Evolutionary conservation across 192 early-diverging fungal genomes (phyloP), one percentile per base, ranked within the genome.

Genomic region (Obelidium mucronatum): DNA sequence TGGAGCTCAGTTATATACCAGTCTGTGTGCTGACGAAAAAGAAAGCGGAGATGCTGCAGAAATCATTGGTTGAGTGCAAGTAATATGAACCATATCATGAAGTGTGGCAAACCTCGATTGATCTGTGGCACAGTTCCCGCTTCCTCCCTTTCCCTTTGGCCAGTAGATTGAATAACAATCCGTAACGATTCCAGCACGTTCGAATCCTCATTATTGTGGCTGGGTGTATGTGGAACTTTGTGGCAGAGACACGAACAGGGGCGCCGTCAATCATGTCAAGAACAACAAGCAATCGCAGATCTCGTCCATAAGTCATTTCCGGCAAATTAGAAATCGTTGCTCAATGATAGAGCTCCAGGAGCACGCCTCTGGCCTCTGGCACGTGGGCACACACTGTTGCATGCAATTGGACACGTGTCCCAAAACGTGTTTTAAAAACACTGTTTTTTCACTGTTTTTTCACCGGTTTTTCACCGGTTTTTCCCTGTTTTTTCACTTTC

Each of bases 1-100:
- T 31, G 26, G 13, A 60, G 33, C 58, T 60, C 58, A 17, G 19
- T 28, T 33, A 60, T 15, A 60, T 60, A 60, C 58, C 58, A 60
- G 30, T 60, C 58, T 24, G 15, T 17, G 2, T 28, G 58, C 24
- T 31, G 15, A 1, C 30, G n/a, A 24, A 60, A 33, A 17, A 60
- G 26, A 60, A 33, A 15, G 2, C 5, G 58, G 2, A 60, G 26
- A 28, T 60, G 58, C n/a, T n/a, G n/a, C n/a, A n/a, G n/a, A n/a
- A n/a, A n/a, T n/a, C n/a, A n/a, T n/a, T n/a, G n/a, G n/a, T n/a
- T n/a, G n/a, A n/a, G n/a, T n/a, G n/a, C n/a, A n/a, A n/a, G n/a
- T n/a, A n/a, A n/a, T n/a, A n/a, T n/a, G n/a, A n/a, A n/a, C n/a
- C n/a, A n/a, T n/a, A n/a, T n/a, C n/a, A n/a, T n/a, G n/a, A n/a